Conservation (phyloP, 768 basidiomycete genomes). For the Leucosporidium creatinivorum region DNA sequence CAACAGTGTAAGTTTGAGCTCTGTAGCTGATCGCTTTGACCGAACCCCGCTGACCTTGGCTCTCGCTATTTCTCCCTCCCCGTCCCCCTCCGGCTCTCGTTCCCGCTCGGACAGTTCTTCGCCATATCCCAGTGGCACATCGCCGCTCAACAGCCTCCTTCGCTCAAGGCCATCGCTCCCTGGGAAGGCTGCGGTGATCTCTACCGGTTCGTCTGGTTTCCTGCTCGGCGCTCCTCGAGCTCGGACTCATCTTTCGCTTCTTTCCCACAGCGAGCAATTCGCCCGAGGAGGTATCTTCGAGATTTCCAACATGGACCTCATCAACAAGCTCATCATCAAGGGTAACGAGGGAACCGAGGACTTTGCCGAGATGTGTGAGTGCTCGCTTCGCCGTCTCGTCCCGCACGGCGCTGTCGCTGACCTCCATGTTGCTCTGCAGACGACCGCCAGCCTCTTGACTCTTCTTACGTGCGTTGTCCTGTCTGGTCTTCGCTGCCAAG, state of each 20-base stretch:
- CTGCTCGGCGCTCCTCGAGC: background rate
- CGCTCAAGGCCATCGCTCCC: slow-evolving; percentile 35
- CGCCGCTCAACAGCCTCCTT: slow-evolving; percentile 30
- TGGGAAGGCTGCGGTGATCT: slow-evolving; percentile 33
- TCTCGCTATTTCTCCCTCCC: too few relatives aligned
- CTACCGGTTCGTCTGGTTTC: background rate
- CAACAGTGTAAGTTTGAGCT: slow-evolving; percentile 9
- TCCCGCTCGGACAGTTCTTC: slow-evolving; percentile 7
- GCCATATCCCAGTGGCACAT: slow-evolving; percentile 30
- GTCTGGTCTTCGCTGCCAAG: too few relatives aligned
- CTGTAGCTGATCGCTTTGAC: background rate
- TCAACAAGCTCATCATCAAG: slow-evolving; percentile 28
- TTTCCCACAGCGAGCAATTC: slow-evolving; percentile 18
- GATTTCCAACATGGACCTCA: slow-evolving; percentile 24
- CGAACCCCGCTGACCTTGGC: background rate
- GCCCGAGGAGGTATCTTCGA: slow-evolving; percentile 28
- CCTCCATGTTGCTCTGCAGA: background rate
- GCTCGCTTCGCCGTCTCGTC: background rate
- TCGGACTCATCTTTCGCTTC: too few relatives aligned
- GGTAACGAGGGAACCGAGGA: slow-evolving; percentile 24
- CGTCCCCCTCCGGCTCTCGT: too few relatives aligned
- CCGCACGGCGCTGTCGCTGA: too few relatives aligned
- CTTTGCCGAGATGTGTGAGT: slow-evolving; percentile 25
- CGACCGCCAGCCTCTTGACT: slow-evolving; percentile 4
- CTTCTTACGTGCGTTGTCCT: background rate